These are phyloP conservation scores for Cerioporus squamosus DNA, from an alignment of 1,284 basidiomycete genomes.

Conservation along the genomic window DNA sequence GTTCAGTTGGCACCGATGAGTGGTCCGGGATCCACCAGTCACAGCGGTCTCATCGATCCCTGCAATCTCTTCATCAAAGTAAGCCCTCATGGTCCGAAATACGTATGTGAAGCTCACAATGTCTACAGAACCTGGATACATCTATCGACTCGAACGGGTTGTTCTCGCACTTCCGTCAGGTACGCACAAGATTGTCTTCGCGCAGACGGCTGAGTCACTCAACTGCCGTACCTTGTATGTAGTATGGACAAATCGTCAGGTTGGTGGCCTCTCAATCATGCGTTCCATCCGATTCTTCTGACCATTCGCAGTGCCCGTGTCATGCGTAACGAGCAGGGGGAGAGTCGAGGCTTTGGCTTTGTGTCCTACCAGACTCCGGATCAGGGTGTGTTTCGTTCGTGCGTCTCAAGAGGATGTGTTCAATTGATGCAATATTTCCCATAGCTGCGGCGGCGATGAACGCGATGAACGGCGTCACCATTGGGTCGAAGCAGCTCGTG, in stretches of 20 bases:
- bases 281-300: background rate
- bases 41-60: slow-evolving; percentile 88
- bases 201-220: background rate
- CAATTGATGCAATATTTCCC: slow-evolving; percentile 1
- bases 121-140: slow-evolving; percentile 77
- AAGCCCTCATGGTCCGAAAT: background rate
- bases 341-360: slow-evolving; percentile 94
- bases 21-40: slow-evolving; percentile 77
- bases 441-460: slow-evolving; percentile 74
- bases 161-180: slow-evolving; percentile 80
- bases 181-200: slow-evolving; percentile 39
- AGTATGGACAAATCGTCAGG: slow-evolving; percentile 90
- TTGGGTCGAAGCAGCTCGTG: slow-evolving; percentile 80
- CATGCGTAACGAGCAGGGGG: slow-evolving; percentile 87
- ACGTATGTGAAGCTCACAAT: slow-evolving; percentile 5
- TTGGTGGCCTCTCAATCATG: slow-evolving; percentile 37
- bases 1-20: slow-evolving; percentile 77
- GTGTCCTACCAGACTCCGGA: slow-evolving; percentile 87
- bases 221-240: background rate
- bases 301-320: slow-evolving; percentile 74
- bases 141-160: slow-evolving; percentile 85
- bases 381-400: slow-evolving; percentile 59
- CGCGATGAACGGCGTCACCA: slow-evolving; percentile 75
- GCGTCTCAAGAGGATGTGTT: background rate
- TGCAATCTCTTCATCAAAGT: slow-evolving; percentile 93